Base-by-base conservation (phyloP, 1,284 basidiomycete species). In the Tilletia indica region DNA sequence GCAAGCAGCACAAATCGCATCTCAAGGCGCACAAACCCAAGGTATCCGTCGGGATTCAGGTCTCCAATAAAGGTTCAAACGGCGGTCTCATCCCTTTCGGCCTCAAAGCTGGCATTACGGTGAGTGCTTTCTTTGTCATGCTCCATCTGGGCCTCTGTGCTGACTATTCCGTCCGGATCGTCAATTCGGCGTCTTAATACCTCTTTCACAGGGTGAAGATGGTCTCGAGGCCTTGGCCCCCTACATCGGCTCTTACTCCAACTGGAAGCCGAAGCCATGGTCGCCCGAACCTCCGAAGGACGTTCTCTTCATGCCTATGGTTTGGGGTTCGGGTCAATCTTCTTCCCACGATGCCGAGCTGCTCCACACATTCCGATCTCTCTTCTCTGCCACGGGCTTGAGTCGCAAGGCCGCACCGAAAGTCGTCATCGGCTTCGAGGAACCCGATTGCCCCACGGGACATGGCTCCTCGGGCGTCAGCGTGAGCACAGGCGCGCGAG, bases 401-500 rank as follows among this genome's bases (percentile, higher is more conserved):
- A 16, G 25, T 19, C 58, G 58, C 36, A 4, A 14, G 2, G 34
- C 21, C 5, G 21, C 58, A 6, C 58, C 58, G 21, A 63, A 63
- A 36, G 58, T 63, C 68, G 80, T 80, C 67, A 71, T 77, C 0
- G 80, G 80, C 42, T 78, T 77, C 61, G 14, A 69, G 4, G 58
- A 63, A 31, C 58, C 58, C 8, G 58, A 63, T 31, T 63, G 58
- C 19, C 58, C 58, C 21, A 31, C 58, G 14, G 78, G 80, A 19
- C 61, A 69, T 16, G 80, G 78, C 12, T 77, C 76, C 2, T 76
- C 77, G 3, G 80, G 80, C 51, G 49, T 70, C 4, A 77, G 77
- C 67, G 36, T 70, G 51, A 31, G 21, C 0, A 71, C 72, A 2
- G 78, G 75, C 6, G 80, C 74, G 12, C 61, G 73, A 19, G 74